Conservation (phyloP, 306 rosid genomes). For the Cicer yamashitae region DNA sequence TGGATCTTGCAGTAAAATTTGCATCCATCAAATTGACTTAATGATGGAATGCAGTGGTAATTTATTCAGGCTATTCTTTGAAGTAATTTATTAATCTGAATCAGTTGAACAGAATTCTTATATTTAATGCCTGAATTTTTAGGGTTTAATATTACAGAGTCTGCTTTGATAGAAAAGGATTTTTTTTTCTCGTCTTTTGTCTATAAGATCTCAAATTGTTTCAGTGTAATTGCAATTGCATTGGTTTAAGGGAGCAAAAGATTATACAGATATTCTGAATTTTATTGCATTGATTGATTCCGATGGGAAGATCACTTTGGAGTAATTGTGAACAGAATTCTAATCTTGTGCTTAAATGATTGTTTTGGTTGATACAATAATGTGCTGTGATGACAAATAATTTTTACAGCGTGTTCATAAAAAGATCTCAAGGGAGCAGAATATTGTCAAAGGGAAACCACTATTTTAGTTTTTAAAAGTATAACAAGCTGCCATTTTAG, state of each 20-base stretch:
- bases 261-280: background rate
- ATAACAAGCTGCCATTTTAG: too few species aligned
- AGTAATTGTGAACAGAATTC: too few species aligned
- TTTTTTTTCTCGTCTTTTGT: background rate
- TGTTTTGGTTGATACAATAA: too few species aligned
- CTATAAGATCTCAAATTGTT: conserved; percentile 21
- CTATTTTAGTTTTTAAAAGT: too few species aligned
- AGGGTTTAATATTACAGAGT: background rate
- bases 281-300: background rate
- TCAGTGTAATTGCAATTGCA: conserved; percentile 3
- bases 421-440: too few species aligned
- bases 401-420: too few species aligned
- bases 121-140: conserved; percentile 14
- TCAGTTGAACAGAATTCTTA: conserved; percentile 12
- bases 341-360: too few species aligned
- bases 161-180: background rate
- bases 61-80: too few species aligned
- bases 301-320: too few species aligned
- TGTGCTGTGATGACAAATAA: too few species aligned
- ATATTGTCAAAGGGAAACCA: too few species aligned
- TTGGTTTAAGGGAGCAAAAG: background rate
- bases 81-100: conserved; percentile 15
- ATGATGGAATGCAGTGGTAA: conserved; percentile 38
- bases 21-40: conserved; percentile 71
- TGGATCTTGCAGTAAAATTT: conserved; percentile 70